Base-by-base conservation (phyloP, 2,329 filamentous ascomycete genomes). In the Hawksworthiomyces lignivorus region DNA sequence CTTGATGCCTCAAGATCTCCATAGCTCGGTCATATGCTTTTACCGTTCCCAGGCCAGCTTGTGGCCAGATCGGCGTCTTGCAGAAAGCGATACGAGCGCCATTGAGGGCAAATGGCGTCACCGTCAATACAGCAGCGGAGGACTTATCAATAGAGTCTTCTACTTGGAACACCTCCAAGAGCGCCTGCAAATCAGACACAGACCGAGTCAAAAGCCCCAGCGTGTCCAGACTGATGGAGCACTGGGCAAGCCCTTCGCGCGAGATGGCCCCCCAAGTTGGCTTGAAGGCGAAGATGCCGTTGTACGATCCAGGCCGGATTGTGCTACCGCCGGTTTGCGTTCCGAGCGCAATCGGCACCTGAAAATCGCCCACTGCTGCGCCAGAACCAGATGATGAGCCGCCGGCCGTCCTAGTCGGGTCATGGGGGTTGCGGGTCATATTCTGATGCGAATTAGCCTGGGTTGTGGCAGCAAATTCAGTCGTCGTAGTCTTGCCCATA, bases 341-440 rank as follows among this genome's bases (percentile, higher is more conserved):
- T 1, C 79, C 80, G 0, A 84, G 60, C 0, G 62, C 69, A 11
- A 84, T 52, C 0, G 79, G 75, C 1, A 70, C 70, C 47, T 84
- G 80, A 38, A 72, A 72, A 47, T 84, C 80, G 7, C 65, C 79
- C 1, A 84, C 78, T 1, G 77, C 78, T 0, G 80, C 79, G 0
- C 68, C 80, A 0, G 80, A 82, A 0, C 81, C 81, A 0, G 77
- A 77, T 0, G 78, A 82, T 0, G 80, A 84, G 33, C 81, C 80
- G 1, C 80, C 80, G 0, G 80, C 80, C 0, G 80, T 84, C 4
- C 70, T 64, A 0, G 42, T 46, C 0, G 61, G 46, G 45, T 71
- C 62, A 45, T 74, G 71, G 0, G 80, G 77, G 54, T 84, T 84
- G 5, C 59, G 54, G 1, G 77, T 78, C 39, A 65, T 65, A 1